These are phyloP conservation scores for Ceratocystis harringtonii DNA, from an alignment of 2,329 filamentous ascomycete species.

Conservation along the genomic window DNA sequence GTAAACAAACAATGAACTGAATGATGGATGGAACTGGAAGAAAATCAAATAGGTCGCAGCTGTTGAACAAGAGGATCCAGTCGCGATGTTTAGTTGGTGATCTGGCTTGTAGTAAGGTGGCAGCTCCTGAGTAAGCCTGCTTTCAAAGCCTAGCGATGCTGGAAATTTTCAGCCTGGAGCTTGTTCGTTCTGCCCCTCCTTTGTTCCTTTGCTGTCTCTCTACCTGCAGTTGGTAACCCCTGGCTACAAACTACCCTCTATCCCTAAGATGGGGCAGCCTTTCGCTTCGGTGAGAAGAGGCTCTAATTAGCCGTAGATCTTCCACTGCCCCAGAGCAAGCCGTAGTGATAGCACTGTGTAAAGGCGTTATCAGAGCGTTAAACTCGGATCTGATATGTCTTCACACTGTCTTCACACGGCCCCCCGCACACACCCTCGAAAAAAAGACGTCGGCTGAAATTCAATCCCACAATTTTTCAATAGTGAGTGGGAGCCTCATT, in stretches of 20 bases:
- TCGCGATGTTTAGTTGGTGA: conserved; percentile 13
- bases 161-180: conserved; percentile 16
- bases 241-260: conserved; percentile 6
- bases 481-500: background rate
- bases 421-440: conserved; percentile 16
- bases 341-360: conserved; percentile 7
- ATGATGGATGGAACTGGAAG: background rate
- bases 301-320: conserved; percentile 10
- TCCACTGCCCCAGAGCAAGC: background rate
- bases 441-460: conserved; percentile 14
- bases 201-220: background rate
- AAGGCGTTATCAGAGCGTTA: background rate
- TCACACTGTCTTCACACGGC: conserved; percentile 9
- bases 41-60: conserved; percentile 8
- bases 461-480: conserved; percentile 15
- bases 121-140: conserved; percentile 12
- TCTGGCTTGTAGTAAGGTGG: conserved; percentile 12
- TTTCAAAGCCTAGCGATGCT: conserved; percentile 9
- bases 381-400: background rate
- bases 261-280: background rate
- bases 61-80: conserved; percentile 11
- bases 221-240: conserved; percentile 5
- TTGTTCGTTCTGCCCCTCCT: conserved; percentile 10
- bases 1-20: background rate
- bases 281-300: conserved; percentile 5